phyloP scores from a whole-genome alignment of 768 basidiomycete species.

The Cystoderma amianthinum region DNA sequence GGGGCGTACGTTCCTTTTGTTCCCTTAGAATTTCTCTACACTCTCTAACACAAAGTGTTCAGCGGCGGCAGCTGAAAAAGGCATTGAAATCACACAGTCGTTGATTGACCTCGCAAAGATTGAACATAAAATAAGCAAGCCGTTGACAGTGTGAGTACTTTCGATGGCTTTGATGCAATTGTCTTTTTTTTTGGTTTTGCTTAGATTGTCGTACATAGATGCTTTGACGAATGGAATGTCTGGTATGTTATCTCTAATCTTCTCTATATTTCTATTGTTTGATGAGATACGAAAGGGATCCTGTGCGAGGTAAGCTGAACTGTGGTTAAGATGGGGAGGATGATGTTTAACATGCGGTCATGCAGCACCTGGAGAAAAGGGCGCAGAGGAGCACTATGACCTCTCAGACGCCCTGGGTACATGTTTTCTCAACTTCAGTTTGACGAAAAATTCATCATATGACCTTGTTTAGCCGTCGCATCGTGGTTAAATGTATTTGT shows the following conservation, averaged over 20 bases:
- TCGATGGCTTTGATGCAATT: too few relatives aligned
- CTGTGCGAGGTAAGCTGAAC: conserved; percentile 33
- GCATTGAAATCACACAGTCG: conserved; percentile 40
- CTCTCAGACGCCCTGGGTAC: conserved; percentile 42
- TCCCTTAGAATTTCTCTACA: not conserved
- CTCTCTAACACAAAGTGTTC: not conserved
- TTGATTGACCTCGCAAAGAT: conserved; percentile 47
- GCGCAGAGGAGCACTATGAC: conserved; percentile 48
- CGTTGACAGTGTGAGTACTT: conserved; percentile 30
- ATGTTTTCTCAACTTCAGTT: not conserved
- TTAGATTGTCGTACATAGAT: conserved; percentile 13
- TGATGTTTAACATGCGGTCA: not conserved
- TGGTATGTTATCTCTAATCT: conserved; percentile 19
- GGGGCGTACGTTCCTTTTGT: conserved; percentile 27
- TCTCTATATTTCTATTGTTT: too few relatives aligned
- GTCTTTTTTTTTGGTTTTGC: not conserved
- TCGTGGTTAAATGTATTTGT: conserved; percentile 58
- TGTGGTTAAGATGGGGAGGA: too few relatives aligned
- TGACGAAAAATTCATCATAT: not conserved
- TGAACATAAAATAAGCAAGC: conserved; percentile 25
- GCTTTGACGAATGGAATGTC: conserved; percentile 55
- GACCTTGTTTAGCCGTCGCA: conserved; percentile 36
- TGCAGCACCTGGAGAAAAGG: conserved; percentile 37
- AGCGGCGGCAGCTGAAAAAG: conserved; percentile 47
- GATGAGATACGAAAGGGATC: conserved; percentile 35